Conservation (phyloP, 78 protist species). For the Chrysochromulina parva region DNA sequence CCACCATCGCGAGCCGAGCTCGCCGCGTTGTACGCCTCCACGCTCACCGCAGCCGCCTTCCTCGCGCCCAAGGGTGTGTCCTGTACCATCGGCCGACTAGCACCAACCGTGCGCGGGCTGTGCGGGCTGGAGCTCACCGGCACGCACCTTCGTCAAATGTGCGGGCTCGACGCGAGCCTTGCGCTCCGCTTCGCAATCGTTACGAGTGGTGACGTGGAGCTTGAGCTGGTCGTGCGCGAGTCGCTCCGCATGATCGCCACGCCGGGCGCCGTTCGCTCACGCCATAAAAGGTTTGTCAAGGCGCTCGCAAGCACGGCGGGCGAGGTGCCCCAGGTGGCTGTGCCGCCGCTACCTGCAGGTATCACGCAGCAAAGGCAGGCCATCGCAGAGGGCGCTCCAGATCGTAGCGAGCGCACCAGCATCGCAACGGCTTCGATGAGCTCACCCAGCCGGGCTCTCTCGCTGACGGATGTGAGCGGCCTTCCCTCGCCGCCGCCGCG, state of each 20-base stretch:
- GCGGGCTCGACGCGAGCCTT: neutral
- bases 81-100: too few species aligned
- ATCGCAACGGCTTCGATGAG: neutral
- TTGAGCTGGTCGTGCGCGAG: neutral
- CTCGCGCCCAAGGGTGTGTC: too few species aligned
- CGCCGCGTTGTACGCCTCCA: too few species aligned
- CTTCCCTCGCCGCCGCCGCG: slow-evolving; percentile 1
- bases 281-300: neutral
- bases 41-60: too few species aligned
- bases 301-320: neutral
- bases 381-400: neutral
- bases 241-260: neutral
- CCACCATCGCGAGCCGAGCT: too few species aligned
- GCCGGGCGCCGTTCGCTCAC: neutral
- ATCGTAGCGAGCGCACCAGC: neutral
- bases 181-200: neutral
- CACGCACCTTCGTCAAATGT: neutral
- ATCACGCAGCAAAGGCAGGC: neutral
- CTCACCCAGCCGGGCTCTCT: neutral
- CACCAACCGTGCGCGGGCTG: too few species aligned
- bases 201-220: neutral
- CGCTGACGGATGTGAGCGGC: neutral
- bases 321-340: neutral
- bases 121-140: neutral
- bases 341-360: neutral